A percentile compares a stretch with the other conserved stretches of the same genome.
Conservation (phyloP, 805 yeast genomes). For the Lachancea waltii region DNA sequence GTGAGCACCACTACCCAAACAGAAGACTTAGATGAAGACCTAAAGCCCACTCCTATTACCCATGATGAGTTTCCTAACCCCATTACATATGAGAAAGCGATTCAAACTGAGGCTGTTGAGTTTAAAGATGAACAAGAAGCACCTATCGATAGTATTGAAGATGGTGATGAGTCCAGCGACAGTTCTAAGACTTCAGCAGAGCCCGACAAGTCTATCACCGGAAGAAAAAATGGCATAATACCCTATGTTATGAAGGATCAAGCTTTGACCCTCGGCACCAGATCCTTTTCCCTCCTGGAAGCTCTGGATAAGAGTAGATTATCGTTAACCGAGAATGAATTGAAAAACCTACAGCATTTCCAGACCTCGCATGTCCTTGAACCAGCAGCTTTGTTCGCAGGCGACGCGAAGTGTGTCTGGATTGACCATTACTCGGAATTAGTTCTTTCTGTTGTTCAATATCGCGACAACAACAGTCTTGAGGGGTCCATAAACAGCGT, state of each 20-base stretch:
- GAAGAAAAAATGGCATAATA: too few species aligned
- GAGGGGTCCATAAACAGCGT: conserved; percentile 11
- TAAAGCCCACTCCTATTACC: background rate
- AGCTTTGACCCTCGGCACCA: conserved; percentile 9
- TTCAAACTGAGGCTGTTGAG: conserved; percentile 20
- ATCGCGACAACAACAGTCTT: conserved; percentile 3
- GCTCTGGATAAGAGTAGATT: conserved; percentile 8
- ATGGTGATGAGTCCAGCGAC: background rate
- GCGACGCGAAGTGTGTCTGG: conserved; percentile 10
- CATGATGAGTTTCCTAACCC: conserved; percentile 2
- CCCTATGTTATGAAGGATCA: conserved; percentile 12
- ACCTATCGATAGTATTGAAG: background rate
- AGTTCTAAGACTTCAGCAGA: too few species aligned
- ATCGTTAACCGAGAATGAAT: conserved; percentile 2
- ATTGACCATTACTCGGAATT: conserved; percentile 11
- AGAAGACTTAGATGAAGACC: conserved; percentile 9
- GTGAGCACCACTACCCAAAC: conserved; percentile 21
- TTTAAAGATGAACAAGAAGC: background rate
- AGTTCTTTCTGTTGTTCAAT: conserved; percentile 11
- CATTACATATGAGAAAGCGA: conserved; percentile 21
- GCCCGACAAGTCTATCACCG: too few species aligned
- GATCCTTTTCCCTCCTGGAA: conserved; percentile 14
- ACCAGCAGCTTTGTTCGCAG: background rate
- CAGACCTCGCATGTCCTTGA: conserved; percentile 1
- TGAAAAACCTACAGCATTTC: conserved; percentile 1